These are phyloP conservation scores for Colletotrichum plurivorum DNA, from an alignment of 2,329 filamentous ascomycete species.

Conservation along the genomic window DNA sequence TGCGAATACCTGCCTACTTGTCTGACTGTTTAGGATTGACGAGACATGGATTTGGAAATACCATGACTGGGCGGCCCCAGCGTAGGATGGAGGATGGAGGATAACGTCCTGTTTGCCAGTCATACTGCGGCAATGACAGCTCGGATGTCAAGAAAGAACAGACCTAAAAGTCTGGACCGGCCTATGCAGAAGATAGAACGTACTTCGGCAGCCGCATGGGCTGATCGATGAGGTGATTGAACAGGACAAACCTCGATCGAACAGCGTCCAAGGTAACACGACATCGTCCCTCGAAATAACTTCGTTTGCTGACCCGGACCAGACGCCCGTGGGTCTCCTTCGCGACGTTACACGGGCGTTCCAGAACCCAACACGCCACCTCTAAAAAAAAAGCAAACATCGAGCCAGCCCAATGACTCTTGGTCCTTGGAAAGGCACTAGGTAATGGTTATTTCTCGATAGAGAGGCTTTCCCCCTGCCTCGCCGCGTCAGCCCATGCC, in stretches of 20 bases:
- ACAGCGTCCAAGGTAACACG: background rate
- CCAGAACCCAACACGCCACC: background rate
- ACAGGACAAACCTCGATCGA: background rate
- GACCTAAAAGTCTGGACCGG: background rate
- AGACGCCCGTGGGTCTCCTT: background rate
- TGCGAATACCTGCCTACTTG: no score
- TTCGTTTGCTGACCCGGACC: background rate
- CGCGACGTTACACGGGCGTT: constrained; percentile 10
- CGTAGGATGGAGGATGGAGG: no score
- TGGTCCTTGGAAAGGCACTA: background rate
- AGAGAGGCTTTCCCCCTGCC: no score
- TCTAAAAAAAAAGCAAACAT: constrained; percentile 1
- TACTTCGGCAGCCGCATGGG: background rate
- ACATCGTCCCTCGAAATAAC: no score
- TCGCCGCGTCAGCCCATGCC: no score
- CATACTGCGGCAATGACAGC: background rate
- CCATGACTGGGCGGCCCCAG: background rate
- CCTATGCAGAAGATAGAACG: background rate
- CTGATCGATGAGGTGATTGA: no score
- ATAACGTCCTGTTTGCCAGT: background rate
- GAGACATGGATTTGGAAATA: background rate
- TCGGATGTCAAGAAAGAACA: background rate
- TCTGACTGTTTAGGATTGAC: background rate
- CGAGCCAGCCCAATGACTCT: background rate
- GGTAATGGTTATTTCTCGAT: background rate